phyloP scores from a whole-genome alignment of 2,329 filamentous ascomycete genomes.

The Neofusicoccum laricinum region DNA sequence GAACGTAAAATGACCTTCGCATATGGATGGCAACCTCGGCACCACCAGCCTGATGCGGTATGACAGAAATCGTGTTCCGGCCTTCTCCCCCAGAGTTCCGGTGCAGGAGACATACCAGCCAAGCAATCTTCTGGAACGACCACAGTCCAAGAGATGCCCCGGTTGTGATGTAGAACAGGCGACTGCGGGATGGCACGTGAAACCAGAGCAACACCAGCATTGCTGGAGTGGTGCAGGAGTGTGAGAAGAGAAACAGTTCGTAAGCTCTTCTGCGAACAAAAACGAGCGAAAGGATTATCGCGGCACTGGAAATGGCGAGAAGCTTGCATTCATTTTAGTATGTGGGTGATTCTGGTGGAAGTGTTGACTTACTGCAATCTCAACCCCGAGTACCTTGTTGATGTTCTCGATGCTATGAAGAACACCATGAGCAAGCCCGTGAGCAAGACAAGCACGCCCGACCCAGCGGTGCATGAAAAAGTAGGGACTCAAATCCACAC shows the following conservation, averaged over 20 bases:
- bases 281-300: conserved; percentile 15
- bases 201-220: conserved; percentile 14
- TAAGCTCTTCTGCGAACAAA: conserved; percentile 19
- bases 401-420: not conserved
- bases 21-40: not conserved
- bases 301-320: not conserved
- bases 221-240: conserved; percentile 11
- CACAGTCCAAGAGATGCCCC: conserved; percentile 1
- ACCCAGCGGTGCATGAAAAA: conserved; percentile 18
- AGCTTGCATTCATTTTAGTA: no score
- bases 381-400: not conserved
- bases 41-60: not conserved
- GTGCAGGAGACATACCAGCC: not conserved
- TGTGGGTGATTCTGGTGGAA: no score
- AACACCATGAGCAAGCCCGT: conserved; percentile 17
- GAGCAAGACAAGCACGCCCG: conserved; percentile 15
- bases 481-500: conserved; percentile 10
- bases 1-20: not conserved
- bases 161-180: conserved; percentile 10
- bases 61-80: not conserved
- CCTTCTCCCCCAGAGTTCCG: not conserved
- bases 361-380: not conserved
- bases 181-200: conserved; percentile 7
- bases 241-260: conserved; percentile 18
- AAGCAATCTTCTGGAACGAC: not conserved